phyloP scores from a whole-genome alignment of 1,139 yeast genomes.

The Yamadazyma atmosphaerica region DNA sequence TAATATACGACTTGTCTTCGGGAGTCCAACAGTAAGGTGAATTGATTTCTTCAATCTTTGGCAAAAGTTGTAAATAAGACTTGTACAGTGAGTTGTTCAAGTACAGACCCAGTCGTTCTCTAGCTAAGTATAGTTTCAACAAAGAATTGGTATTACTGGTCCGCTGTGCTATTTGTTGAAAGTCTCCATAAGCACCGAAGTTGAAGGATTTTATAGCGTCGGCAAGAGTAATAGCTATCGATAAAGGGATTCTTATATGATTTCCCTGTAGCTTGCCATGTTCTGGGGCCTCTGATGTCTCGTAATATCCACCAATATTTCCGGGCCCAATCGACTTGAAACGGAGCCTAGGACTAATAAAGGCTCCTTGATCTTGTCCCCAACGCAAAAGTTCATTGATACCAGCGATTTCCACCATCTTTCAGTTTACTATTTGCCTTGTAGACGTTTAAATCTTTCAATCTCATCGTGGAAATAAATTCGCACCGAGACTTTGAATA shows the following conservation, averaged over 20 bases:
- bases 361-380: slow-evolving; percentile 52
- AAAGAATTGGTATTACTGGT: slow-evolving; percentile 40
- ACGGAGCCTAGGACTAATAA: slow-evolving; percentile 25
- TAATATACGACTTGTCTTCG: slow-evolving; percentile 48
- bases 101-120: slow-evolving; percentile 22
- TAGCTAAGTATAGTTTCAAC: slow-evolving; percentile 49
- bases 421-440: no score
- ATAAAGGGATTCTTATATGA: slow-evolving; percentile 37
- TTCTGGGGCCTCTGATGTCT: slow-evolving; percentile 7
- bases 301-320: slow-evolving; percentile 43
- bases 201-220: slow-evolving; percentile 44
- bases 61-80: slow-evolving; percentile 63
- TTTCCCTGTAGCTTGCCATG: slow-evolving; percentile 12
- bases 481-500: no score
- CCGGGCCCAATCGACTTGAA: slow-evolving; percentile 22
- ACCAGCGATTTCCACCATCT: background rate
- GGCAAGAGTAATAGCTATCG: slow-evolving; percentile 39
- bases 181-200: slow-evolving; percentile 16
- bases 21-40: slow-evolving; percentile 68
- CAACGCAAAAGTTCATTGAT: slow-evolving; percentile 37
- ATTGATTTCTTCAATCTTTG: slow-evolving; percentile 45
- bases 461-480: no score
- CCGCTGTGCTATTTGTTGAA: slow-evolving; percentile 17
- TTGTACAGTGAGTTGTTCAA: slow-evolving; percentile 25
- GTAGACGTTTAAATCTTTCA: no score